These are phyloP conservation scores for Tolypocladium nubicola DNA, from an alignment of 2,329 filamentous ascomycete genomes.

Conservation along the genomic window DNA sequence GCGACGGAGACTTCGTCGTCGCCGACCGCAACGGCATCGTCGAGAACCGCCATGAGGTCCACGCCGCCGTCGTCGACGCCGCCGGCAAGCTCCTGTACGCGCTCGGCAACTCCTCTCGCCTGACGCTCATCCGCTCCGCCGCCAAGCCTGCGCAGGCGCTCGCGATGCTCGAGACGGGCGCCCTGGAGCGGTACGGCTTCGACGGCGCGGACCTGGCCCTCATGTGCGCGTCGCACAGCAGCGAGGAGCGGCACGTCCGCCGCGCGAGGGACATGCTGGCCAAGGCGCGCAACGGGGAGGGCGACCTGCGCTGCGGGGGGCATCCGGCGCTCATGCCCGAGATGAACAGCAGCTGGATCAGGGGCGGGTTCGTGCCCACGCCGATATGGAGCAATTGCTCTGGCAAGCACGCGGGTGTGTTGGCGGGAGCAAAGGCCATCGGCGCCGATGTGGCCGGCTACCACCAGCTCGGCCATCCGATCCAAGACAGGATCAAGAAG, in stretches of 20 bases:
- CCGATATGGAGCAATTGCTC: slow-evolving; percentile 34
- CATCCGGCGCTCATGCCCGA: slow-evolving; percentile 23
- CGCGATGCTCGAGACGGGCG: slow-evolving; percentile 30
- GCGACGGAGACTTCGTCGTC: slow-evolving; percentile 10
- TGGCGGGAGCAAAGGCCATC: slow-evolving; percentile 28
- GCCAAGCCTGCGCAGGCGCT: slow-evolving; percentile 35
- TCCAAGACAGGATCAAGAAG: slow-evolving; percentile 26
- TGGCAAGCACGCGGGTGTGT: slow-evolving; percentile 37
- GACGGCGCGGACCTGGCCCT: slow-evolving; percentile 31
- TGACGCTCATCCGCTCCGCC: slow-evolving; percentile 32
- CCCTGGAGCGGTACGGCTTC: slow-evolving; percentile 22
- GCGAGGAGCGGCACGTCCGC: slow-evolving; percentile 27
- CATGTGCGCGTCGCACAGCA: slow-evolving; percentile 36
- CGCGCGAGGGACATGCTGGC: slow-evolving; percentile 26
- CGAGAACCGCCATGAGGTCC: slow-evolving; percentile 33
- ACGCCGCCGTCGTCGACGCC: slow-evolving; percentile 28
- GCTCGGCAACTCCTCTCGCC: slow-evolving; percentile 27
- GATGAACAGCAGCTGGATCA: slow-evolving; percentile 28
- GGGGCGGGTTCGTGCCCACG: slow-evolving; percentile 22
- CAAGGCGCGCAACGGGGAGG: slow-evolving; percentile 20
- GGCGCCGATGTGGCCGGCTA: slow-evolving; percentile 20
- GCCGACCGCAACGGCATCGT: slow-evolving; percentile 26
- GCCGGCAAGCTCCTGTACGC: slow-evolving; percentile 25
- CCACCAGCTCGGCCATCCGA: slow-evolving; percentile 22
- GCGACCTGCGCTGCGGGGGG: slow-evolving; percentile 29